phyloP scores from a whole-genome alignment of 768 basidiomycete genomes.

The Amanita inopinata region DNA sequence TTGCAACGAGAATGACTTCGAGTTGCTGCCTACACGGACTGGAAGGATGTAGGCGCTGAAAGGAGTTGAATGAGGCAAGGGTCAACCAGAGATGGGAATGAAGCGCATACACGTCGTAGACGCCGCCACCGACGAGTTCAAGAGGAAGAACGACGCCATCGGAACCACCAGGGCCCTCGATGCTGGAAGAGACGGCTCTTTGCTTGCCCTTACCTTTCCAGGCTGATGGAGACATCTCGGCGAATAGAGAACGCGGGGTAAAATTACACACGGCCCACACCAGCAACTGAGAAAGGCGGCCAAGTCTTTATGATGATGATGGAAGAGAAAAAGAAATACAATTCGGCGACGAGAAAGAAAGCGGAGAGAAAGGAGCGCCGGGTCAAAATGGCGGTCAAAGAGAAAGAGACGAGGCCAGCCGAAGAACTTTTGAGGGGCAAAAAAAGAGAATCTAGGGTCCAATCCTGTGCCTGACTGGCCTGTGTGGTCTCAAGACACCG shows the following conservation, averaged over 20 bases:
- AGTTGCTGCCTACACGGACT: conserved; percentile 38
- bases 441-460: no score
- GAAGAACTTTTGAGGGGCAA: no score
- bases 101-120: conserved; percentile 43
- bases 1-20: conserved; percentile 51
- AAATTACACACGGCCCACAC: background rate
- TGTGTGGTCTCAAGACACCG: no score
- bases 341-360: no score
- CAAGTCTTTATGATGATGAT: no score
- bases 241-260: background rate
- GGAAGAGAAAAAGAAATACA: no score
- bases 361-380: no score
- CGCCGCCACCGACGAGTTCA: conserved; percentile 40
- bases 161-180: conserved; percentile 34
- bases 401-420: no score
- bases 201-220: conserved; percentile 17
- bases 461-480: no score
- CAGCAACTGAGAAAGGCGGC: no score
- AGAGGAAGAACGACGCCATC: conserved; percentile 52
- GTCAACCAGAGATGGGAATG: background rate
- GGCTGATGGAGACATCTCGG: conserved; percentile 1
- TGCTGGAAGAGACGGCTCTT: background rate
- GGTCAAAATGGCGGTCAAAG: no score
- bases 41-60: conserved; percentile 59
- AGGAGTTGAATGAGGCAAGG: conserved; percentile 2